Base-by-base conservation (phyloP, 306 rosid genomes). In the Cucumis sativus region DNA sequence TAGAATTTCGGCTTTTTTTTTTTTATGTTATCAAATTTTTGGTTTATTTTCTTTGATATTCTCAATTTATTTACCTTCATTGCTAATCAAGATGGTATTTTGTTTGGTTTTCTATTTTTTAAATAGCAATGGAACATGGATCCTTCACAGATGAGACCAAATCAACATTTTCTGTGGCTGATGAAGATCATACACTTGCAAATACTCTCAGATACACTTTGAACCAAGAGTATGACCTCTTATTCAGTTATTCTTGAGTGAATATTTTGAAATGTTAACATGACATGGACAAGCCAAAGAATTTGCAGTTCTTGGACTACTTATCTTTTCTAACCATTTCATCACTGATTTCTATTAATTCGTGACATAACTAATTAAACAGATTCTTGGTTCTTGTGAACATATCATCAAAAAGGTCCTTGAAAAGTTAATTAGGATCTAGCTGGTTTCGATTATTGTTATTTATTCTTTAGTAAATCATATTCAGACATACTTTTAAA, bases 101-200 rank as follows among this genome's bases (percentile, higher is more conserved):
- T 67, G n/a, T 67, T 8, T 66, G 72, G 8, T 39, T 66, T 30
- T 66, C 5, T 7, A 41, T 15, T n/a, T 41, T 15, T 68, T 33
- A 5, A 1, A 33, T 76, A 43, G 83, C 66, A 14, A 88, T 90
- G 98, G 94, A 93, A 55, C 91, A 77, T 54, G 92, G 94, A 16
- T 82, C 98, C 1, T 58, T 82, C 25, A 70, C 85, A 6, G 93
- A 91, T 85, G 82, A 72, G 54, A 87, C 82, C 51, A 86, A 88
- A 71, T 86, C 97, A 20, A 88, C 96, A 21, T 91, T 93, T 82
- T 89, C 93, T 54, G 60, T 91, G 17, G 54, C 66, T 0, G 93
- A 89, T 35, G 97, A 89, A 78, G 97, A 89, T 91, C 93, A 93
- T 66, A 93, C 97, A 11, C 74, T 91, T 16, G 95, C 95, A 12